These are phyloP conservation scores for Trichoderma sp. DNA, from an alignment of 2,329 filamentous ascomycete genomes.

Conservation along the genomic window DNA sequence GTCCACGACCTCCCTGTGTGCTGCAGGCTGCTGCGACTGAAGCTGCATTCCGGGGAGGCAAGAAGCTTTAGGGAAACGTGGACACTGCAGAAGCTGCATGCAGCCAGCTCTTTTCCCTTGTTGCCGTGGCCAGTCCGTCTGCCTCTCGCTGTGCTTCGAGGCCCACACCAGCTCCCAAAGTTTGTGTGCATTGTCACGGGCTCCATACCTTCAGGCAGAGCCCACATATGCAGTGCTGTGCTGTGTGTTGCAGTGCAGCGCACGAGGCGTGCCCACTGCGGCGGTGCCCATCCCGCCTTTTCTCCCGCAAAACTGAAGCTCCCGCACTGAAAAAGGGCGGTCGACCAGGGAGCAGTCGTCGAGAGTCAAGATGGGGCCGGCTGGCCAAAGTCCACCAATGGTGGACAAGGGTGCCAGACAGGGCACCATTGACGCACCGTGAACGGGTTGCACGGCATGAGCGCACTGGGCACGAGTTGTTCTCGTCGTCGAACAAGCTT, in stretches of 20 bases:
- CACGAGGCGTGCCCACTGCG: slow-evolving; percentile 17
- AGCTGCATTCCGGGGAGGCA: slow-evolving; percentile 16
- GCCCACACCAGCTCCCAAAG: slow-evolving; percentile 12
- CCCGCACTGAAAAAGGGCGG: slow-evolving; percentile 23
- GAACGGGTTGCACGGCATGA: slow-evolving; percentile 20
- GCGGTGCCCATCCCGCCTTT: slow-evolving; percentile 23
- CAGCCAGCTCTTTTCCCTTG: slow-evolving; percentile 5
- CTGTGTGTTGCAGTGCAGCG: slow-evolving; percentile 10
- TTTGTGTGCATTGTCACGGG: slow-evolving; percentile 14
- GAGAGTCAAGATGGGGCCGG: background rate
- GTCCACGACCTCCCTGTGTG: background rate
- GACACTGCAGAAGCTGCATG: slow-evolving; percentile 8
- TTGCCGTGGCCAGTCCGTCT: background rate
- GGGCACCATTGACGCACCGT: slow-evolving; percentile 8
- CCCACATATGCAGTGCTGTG: slow-evolving; percentile 11
- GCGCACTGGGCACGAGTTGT: slow-evolving; percentile 11
- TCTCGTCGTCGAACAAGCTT: slow-evolving; percentile 10
- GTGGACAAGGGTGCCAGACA: background rate
- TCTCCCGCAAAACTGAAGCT: slow-evolving; percentile 23
- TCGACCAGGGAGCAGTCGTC: slow-evolving; percentile 16
- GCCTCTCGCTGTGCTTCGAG: background rate
- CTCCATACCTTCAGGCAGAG: background rate
- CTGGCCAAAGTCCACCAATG: slow-evolving; percentile 16
- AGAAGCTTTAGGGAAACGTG: slow-evolving; percentile 17
- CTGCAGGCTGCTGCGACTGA: background rate